Conservation (phyloP, 257 asterid species). For the Gynochthodes officinalis region DNA sequence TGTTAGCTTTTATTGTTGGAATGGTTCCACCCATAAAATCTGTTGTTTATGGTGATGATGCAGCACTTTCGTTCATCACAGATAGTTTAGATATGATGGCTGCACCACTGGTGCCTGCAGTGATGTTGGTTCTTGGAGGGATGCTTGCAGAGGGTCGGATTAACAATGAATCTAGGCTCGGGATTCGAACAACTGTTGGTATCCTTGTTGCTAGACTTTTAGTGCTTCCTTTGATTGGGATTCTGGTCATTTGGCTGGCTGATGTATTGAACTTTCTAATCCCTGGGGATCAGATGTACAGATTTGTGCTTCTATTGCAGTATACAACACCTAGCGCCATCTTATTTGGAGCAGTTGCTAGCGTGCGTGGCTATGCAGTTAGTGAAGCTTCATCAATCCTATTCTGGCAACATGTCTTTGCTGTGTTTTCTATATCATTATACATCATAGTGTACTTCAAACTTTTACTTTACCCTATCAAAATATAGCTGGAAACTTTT, state of each 20-base stretch:
- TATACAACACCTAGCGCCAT: slow-evolving; percentile 87
- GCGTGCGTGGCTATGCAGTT: slow-evolving; percentile 83
- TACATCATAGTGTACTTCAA: slow-evolving; percentile 64
- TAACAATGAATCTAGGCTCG: slow-evolving; percentile 70
- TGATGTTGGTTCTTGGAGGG: slow-evolving; percentile 90
- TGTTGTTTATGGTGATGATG: slow-evolving; percentile 62
- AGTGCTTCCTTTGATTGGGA: slow-evolving; percentile 68
- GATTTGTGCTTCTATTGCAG: slow-evolving; percentile 83
- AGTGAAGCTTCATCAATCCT: slow-evolving; percentile 86
- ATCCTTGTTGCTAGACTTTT: slow-evolving; percentile 65
- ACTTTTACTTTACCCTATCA: slow-evolving; percentile 40
- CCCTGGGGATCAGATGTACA: slow-evolving; percentile 65
- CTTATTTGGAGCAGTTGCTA: slow-evolving; percentile 88
- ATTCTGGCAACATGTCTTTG: slow-evolving; percentile 87
- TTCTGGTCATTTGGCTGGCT: slow-evolving; percentile 56
- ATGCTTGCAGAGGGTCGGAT: slow-evolving; percentile 79
- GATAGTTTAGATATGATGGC: slow-evolving; percentile 85
- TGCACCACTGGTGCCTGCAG: slow-evolving; percentile 88
- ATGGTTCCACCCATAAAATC: slow-evolving; percentile 72
- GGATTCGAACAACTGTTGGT: slow-evolving; percentile 65
- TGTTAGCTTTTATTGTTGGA: slow-evolving; percentile 73
- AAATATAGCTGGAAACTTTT: neutral
- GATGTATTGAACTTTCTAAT: slow-evolving; percentile 50
- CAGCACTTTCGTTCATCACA: slow-evolving; percentile 64
- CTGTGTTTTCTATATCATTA: slow-evolving; percentile 60